Base-by-base conservation (phyloP, 2,329 filamentous ascomycete genomes). In the Penicillium palitans region DNA sequence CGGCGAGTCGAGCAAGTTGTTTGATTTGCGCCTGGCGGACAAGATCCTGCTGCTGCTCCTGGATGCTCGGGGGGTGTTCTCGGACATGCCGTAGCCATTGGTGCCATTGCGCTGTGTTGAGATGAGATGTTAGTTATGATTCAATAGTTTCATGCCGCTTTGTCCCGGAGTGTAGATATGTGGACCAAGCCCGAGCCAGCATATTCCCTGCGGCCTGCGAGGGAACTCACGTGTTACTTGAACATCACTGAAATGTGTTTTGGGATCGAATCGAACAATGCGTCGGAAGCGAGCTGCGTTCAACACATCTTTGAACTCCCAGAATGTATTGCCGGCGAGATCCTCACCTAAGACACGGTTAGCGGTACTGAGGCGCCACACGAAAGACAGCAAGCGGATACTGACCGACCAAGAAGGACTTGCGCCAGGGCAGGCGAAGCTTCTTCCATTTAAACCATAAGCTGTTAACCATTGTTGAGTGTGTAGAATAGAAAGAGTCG, bases 61-160 rank as follows among this genome's bases (percentile, higher is more conserved):
- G 68, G 50, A 88, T 69, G 2, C 80, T 79, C 0, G 86, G 86
- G 3, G 86, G 76, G 17, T 82, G 76, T 52, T 74, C 66, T 45
- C 86, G 83, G 10, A 85, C 84, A 64, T 87, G 80, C 66, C 86
- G 84, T 27, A 88, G 82, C 86, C 86, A 88, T 75, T 88, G 86
- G 68, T 86, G 84, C 86, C 86, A 88, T 80, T 85, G 83, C 52
- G 85, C 83, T 85, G 70, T 35, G 54, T 21, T 44, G 35, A 40
- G 25, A 29, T n/a, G 21, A 29, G n/a, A n/a, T n/a, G 55, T 70
- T 45, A 70, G 66, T 19, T 27, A 12, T 37, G 6, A 19, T 41
- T 54, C 50, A 57, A 27, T 8, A 21, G 48, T 35, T 31, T 24
- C 13, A 6, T 35, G 49, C 15, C 17, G 27, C 15, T 35, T 33